Conservation (phyloP, 1,139 yeast species). For the Suhomyces atakaporum region DNA sequence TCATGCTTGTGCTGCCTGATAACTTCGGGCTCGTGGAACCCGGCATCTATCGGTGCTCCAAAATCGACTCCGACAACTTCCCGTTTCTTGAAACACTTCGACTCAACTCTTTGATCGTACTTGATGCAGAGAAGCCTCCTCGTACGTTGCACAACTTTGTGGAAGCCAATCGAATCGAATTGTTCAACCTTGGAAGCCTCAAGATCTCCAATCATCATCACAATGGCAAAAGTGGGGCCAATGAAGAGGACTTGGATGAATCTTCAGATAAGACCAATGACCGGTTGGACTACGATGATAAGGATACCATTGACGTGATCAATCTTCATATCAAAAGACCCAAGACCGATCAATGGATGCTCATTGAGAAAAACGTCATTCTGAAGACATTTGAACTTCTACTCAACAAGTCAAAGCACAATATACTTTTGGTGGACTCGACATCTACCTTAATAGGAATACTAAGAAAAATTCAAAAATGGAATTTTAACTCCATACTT, state of each 20-base stretch:
- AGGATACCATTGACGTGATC: constrained; percentile 19
- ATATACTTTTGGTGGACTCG: constrained; percentile 74
- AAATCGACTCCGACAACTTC: constrained; percentile 56
- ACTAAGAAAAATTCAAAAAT: constrained; percentile 77
- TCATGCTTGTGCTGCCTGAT: constrained; percentile 74
- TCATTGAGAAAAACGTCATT: constrained; percentile 59
- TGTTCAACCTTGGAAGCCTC: constrained; percentile 48
- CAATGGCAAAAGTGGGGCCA: constrained; percentile 12
- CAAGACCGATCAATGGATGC: constrained; percentile 68
- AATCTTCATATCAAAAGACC: constrained; percentile 19
- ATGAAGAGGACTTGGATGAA: constrained; percentile 22
- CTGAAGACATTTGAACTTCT: constrained; percentile 59
- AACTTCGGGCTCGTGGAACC: constrained; percentile 77
- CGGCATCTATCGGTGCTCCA: constrained; percentile 64
- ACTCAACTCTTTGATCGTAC: constrained; percentile 56
- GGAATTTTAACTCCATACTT: constrained; percentile 83
- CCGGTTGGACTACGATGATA: constrained; percentile 11
- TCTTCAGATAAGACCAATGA: constrained; percentile 9
- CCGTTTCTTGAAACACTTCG: constrained; percentile 67
- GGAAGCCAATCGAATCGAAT: constrained; percentile 42
- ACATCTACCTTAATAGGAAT: constrained; percentile 81
- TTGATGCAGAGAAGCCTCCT: constrained; percentile 76
- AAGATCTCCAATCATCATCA: constrained; percentile 47
- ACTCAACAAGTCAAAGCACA: constrained; percentile 65
- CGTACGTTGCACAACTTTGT: constrained; percentile 51